These are phyloP conservation scores for Cenchrus americanus DNA, from an alignment of 176 grass and related monocot genomes.

Conservation along the genomic window DNA sequence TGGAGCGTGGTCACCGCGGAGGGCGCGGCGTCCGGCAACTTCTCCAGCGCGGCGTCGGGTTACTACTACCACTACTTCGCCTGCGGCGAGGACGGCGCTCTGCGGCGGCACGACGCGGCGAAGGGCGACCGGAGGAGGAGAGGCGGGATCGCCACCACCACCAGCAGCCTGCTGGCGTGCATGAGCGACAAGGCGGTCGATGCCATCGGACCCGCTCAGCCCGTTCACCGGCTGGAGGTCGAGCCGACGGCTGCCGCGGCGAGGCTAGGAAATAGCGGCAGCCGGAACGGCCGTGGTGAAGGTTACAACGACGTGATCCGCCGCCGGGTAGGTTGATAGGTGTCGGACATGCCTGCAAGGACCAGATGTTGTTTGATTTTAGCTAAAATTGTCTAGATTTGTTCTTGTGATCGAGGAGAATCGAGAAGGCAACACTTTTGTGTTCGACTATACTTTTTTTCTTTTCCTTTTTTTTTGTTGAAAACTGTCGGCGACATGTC, in stretches of 20 bases:
- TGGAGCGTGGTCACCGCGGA: constrained; percentile 65
- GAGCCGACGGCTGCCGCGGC: background rate
- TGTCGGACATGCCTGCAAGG: background rate
- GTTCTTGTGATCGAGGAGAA: background rate
- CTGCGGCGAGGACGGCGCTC: background rate
- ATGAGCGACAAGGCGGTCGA: constrained; percentile 28
- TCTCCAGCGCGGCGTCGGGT: constrained; percentile 54
- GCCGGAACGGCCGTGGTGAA: background rate
- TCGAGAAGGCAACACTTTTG: background rate
- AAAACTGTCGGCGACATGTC: background rate
- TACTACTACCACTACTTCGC: constrained; percentile 34
- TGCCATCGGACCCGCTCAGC: background rate
- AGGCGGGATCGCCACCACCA: background rate
- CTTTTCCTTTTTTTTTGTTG: background rate
- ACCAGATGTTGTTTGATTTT: constrained; percentile 35
- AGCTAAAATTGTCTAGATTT: background rate
- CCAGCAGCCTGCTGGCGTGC: constrained; percentile 42
- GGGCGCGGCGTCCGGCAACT: constrained; percentile 52
- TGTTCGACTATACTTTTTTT: background rate
- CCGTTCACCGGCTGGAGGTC: background rate
- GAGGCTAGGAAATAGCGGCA: background rate
- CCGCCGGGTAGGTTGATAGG: constrained; percentile 12
- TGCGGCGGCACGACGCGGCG: background rate
- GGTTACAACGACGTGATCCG: background rate
- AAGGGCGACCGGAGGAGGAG: constrained; percentile 20